These are phyloP conservation scores for Sporisorium reilianum DNA, from an alignment of 1,284 basidiomycete genomes.

Conservation along the genomic window DNA sequence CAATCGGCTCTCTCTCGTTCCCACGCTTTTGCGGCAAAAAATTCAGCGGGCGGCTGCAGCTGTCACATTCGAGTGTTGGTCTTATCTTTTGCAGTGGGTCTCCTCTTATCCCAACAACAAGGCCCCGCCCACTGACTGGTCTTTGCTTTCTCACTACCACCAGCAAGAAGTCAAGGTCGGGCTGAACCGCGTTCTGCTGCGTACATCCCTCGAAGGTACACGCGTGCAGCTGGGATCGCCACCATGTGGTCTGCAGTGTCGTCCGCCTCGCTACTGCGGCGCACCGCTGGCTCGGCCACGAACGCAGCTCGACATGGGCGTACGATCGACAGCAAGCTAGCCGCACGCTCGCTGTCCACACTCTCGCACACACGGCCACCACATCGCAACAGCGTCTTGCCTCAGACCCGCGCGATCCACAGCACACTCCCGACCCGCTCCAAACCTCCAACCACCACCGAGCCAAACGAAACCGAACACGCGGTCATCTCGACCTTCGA, in stretches of 20 bases:
- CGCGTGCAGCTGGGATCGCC: too few species aligned
- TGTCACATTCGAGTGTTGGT: slow-evolving; percentile 22
- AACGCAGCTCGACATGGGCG: neutral
- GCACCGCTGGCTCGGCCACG: slow-evolving; percentile 11
- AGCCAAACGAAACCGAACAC: slow-evolving; percentile 75
- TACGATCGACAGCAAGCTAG: neutral
- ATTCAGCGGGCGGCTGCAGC: slow-evolving; percentile 11
- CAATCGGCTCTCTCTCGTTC: slow-evolving; percentile 2
- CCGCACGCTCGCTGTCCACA: neutral
- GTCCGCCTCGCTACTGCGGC: slow-evolving; percentile 20
- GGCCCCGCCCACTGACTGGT: neutral
- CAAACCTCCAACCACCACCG: neutral
- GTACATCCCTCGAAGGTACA: too few species aligned
- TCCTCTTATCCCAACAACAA: neutral
- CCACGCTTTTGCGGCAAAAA: too few species aligned
- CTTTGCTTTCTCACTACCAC: neutral
- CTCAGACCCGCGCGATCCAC: slow-evolving; percentile 5
- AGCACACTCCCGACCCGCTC: slow-evolving; percentile 1
- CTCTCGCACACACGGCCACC: neutral
- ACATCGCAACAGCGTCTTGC: neutral
- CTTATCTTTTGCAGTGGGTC: slow-evolving; percentile 17
- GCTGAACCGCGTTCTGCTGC: too few species aligned
- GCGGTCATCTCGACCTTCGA: slow-evolving; percentile 83
- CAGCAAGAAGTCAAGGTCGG: too few species aligned
- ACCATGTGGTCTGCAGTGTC: slow-evolving; percentile 19